Conservation (phyloP, 257 asterid genomes). For the Echium plantagineum region DNA sequence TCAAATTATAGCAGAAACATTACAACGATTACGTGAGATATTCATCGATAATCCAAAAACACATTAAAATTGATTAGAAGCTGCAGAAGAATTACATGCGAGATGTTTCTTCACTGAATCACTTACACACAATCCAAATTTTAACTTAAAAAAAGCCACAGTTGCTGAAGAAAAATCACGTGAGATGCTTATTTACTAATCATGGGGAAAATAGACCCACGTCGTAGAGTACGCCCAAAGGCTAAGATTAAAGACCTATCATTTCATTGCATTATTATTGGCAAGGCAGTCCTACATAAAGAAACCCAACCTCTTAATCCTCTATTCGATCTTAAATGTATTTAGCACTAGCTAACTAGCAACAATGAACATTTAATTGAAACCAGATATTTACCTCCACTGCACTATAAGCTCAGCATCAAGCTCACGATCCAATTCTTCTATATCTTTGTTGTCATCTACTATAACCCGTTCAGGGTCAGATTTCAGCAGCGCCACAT, state of each 20-base stretch:
- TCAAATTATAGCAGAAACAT: conserved; percentile 7
- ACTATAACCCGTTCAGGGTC: conserved; percentile 57
- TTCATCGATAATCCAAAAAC: too few species aligned
- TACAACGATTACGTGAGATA: not conserved
- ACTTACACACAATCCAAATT: too few species aligned
- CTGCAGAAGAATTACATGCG: too few species aligned
- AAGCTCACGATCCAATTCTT: conserved; percentile 79
- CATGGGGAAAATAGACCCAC: not conserved
- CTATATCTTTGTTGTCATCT: conserved; percentile 74
- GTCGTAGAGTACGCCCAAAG: too few species aligned
- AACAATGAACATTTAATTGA: too few species aligned
- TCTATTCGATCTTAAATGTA: conserved; percentile 1
- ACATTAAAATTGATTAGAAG: too few species aligned
- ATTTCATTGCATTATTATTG: not conserved
- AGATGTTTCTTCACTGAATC: too few species aligned
- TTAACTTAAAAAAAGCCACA: too few species aligned
- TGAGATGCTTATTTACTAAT: not conserved
- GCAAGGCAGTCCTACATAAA: not conserved
- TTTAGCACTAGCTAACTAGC: not conserved
- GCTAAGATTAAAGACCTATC: not conserved
- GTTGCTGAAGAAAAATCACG: not conserved
- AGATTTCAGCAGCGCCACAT: conserved; percentile 71
- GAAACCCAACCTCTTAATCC: conserved; percentile 8
- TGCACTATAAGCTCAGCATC: conserved; percentile 80
- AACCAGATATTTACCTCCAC: conserved; percentile 81